phyloP scores from a whole-genome alignment of 208 protist genomes.

The Naegleria fowleri region DNA sequence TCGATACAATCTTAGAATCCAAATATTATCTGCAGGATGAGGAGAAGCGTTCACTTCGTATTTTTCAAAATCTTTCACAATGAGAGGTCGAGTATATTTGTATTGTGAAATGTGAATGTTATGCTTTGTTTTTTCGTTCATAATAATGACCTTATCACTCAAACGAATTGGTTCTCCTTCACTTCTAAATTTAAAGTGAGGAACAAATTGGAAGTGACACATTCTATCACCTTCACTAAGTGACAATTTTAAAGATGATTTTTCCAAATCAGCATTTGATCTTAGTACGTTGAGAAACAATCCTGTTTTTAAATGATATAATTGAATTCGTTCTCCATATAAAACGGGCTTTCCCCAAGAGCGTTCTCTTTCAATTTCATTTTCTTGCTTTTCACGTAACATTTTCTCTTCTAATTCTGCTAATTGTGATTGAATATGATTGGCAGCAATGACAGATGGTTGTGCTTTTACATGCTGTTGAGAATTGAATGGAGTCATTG shows the following conservation, averaged over 20 bases:
- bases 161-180: not conserved
- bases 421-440: not conserved
- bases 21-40: not conserved
- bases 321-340: constrained; percentile 4
- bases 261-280: not conserved
- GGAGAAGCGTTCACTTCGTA: not conserved
- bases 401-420: not conserved
- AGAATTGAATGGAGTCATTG: not conserved
- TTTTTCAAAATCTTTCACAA: not conserved
- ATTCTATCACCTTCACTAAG: not conserved
- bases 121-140: not conserved
- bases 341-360: not conserved
- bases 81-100: not conserved
- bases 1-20: not conserved
- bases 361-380: not conserved
- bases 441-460: not conserved
- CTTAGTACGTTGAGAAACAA: not conserved
- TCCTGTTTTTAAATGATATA: not conserved
- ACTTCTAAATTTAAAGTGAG: not conserved
- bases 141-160: not conserved
- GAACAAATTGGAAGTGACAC: not conserved
- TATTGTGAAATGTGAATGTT: not conserved
- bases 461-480: not conserved
- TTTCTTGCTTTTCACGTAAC: not conserved
- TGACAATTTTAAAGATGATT: not conserved